phyloP scores from a whole-genome alignment of 2,329 filamentous ascomycete genomes.

The Eutypa lata region DNA sequence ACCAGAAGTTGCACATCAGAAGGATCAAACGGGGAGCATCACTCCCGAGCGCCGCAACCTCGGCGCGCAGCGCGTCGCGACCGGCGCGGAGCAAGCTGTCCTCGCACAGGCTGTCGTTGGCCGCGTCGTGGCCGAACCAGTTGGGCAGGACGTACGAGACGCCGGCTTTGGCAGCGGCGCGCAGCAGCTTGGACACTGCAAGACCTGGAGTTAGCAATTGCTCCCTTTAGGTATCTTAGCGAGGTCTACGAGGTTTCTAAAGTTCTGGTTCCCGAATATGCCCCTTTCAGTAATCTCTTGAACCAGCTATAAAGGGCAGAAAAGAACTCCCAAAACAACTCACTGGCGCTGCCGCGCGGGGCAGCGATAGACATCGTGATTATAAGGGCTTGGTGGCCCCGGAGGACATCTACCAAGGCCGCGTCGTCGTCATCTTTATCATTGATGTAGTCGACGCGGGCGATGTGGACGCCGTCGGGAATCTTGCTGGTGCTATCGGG shows the following conservation, averaged over 20 bases:
- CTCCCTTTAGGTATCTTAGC: too few relatives aligned
- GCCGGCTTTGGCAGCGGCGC: constrained; percentile 49
- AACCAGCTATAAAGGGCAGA: too few relatives aligned
- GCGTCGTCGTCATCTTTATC: too few relatives aligned
- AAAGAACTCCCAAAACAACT: too few relatives aligned
- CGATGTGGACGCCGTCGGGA: too few relatives aligned
- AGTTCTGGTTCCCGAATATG: too few relatives aligned
- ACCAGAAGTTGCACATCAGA: constrained; percentile 42
- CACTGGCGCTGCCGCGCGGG: constrained; percentile 38
- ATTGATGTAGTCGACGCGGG: too few relatives aligned
- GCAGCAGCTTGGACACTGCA: constrained; percentile 41
- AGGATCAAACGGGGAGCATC: constrained; percentile 24
- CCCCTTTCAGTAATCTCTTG: too few relatives aligned
- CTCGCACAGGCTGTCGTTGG: constrained; percentile 29
- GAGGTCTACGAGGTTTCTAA: too few relatives aligned
- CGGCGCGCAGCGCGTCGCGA: constrained; percentile 18
- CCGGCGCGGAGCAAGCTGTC: constrained; percentile 19
- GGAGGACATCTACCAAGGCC: constrained; percentile 41
- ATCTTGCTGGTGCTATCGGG: constrained; percentile 32
- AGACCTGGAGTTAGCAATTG: too few relatives aligned
- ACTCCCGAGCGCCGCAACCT: constrained; percentile 33
- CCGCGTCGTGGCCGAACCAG: constrained; percentile 34
- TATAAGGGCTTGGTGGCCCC: constrained; percentile 50
- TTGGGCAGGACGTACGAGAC: constrained; percentile 54
- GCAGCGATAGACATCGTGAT: constrained; percentile 45